phyloP scores from a whole-genome alignment of 2,329 filamentous ascomycete species.

The Penicillium paneum region DNA sequence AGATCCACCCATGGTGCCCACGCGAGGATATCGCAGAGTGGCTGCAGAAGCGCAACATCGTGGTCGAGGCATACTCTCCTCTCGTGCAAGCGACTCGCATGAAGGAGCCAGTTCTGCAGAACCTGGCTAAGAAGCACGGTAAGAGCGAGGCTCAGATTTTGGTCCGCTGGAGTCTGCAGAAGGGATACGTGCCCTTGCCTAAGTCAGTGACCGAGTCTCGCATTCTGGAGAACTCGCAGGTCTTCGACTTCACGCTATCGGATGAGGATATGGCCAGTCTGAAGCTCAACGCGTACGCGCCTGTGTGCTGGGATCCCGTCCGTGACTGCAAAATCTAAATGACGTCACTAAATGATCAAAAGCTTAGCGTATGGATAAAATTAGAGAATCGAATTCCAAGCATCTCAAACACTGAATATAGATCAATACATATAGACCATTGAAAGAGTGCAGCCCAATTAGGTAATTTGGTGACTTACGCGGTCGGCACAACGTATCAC shows the following conservation, averaged over 20 bases:
- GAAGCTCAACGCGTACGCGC: conserved; percentile 54
- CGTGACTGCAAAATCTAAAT: conserved; percentile 27
- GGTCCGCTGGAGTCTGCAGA: conserved; percentile 60
- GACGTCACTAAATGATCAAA: not conserved
- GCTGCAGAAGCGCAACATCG: conserved; percentile 63
- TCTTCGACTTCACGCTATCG: conserved; percentile 60
- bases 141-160: conserved; percentile 59
- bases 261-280: conserved; percentile 58
- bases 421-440: not conserved
- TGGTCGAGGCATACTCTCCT: conserved; percentile 57
- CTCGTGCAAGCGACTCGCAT: conserved; percentile 47
- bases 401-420: not conserved
- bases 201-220: conserved; percentile 60
- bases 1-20: conserved; percentile 84
- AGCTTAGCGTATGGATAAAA: not conserved
- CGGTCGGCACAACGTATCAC: conserved; percentile 33
- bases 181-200: conserved; percentile 60
- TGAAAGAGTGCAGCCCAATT: conserved; percentile 7
- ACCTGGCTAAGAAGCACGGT: conserved; percentile 54
- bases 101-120: conserved; percentile 53
- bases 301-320: conserved; percentile 58
- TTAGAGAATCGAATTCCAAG: not conserved
- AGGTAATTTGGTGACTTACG: conserved; percentile 21
- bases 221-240: conserved; percentile 58
- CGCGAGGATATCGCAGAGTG: conserved; percentile 76